Percentiles rank a stretch among this genome's conserved stretches.
Conservation (phyloP, 257 asterid species). For the Cinchona pubescens region DNA sequence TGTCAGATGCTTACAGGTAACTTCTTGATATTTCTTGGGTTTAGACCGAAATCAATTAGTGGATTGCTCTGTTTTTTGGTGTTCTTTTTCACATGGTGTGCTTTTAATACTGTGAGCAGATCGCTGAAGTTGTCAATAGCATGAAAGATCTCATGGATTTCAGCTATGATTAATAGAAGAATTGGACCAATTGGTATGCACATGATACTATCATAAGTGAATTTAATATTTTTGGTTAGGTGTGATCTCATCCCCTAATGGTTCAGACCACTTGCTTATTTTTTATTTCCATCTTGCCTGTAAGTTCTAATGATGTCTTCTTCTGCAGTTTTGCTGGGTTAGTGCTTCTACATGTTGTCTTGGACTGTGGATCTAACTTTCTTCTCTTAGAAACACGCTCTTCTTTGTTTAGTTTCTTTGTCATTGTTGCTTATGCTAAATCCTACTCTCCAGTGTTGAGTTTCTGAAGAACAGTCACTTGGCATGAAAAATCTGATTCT, state of each 20-base stretch:
- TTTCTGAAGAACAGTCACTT: not conserved
- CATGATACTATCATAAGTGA: not conserved
- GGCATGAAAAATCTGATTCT: not conserved
- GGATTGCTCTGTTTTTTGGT: not conserved
- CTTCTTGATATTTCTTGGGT: not conserved
- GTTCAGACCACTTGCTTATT: not conserved
- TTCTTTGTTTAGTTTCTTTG: not conserved
- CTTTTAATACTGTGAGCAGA: constrained; percentile 32
- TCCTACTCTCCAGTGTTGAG: not conserved
- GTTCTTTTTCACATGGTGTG: not conserved
- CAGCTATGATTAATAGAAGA: constrained; percentile 28
- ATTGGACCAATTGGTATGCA: constrained; percentile 68
- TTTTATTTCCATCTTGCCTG: too few species aligned
- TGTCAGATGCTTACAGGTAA: constrained; percentile 65
- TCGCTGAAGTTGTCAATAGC: constrained; percentile 50
- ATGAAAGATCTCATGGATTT: constrained; percentile 56
- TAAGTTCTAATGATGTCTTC: too few species aligned
- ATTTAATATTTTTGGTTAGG: not conserved
- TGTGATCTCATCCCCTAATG: not conserved
- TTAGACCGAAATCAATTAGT: not conserved
- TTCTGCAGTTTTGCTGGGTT: not conserved
- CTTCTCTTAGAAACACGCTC: not conserved
- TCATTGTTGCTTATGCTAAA: not conserved
- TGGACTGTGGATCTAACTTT: not conserved
- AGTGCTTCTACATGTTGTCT: not conserved